Conservation (phyloP, 2,329 filamentous ascomycete species). For the Verticillium nonalfalfae region DNA sequence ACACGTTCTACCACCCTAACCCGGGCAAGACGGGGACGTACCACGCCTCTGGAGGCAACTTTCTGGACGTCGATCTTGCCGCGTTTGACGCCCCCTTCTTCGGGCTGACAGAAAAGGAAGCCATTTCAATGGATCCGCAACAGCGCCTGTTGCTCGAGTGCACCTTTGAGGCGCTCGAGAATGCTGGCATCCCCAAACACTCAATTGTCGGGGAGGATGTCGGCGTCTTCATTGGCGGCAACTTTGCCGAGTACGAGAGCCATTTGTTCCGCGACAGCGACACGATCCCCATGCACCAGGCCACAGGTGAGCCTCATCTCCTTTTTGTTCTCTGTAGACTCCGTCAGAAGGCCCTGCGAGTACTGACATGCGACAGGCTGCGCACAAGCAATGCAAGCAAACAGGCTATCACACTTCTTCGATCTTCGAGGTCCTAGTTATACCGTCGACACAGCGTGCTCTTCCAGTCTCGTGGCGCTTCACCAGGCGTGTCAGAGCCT, state of each 20-base stretch:
- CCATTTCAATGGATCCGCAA: constrained; percentile 47
- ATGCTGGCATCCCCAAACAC: constrained; percentile 36
- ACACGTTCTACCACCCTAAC: constrained; percentile 22
- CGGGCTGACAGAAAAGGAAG: constrained; percentile 43
- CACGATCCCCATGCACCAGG: constrained; percentile 44
- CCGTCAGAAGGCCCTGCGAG: background rate
- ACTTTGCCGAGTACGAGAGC: constrained; percentile 40
- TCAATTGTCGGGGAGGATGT: constrained; percentile 27
- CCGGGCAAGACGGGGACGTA: constrained; percentile 5
- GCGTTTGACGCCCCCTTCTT: constrained; percentile 48
- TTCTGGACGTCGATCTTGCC: constrained; percentile 37
- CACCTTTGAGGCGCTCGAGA: constrained; percentile 48
- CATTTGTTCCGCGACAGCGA: constrained; percentile 36
- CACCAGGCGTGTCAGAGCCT: constrained; percentile 24
- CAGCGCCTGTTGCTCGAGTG: constrained; percentile 46
- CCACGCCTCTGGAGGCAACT: constrained; percentile 24
- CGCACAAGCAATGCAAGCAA: constrained; percentile 45
- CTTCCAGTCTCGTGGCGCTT: constrained; percentile 20
- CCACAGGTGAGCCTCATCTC: constrained; percentile 30
- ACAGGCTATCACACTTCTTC: constrained; percentile 49
- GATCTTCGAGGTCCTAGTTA: constrained; percentile 31
- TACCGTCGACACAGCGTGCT: constrained; percentile 28
- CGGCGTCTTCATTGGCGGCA: constrained; percentile 42
- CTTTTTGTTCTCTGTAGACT: background rate
- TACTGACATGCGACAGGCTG: constrained; percentile 25